Evolutionary conservation across 1,139 yeast species (phyloP).

Genomic region (Scheffersomyces segobiensis): DNA sequence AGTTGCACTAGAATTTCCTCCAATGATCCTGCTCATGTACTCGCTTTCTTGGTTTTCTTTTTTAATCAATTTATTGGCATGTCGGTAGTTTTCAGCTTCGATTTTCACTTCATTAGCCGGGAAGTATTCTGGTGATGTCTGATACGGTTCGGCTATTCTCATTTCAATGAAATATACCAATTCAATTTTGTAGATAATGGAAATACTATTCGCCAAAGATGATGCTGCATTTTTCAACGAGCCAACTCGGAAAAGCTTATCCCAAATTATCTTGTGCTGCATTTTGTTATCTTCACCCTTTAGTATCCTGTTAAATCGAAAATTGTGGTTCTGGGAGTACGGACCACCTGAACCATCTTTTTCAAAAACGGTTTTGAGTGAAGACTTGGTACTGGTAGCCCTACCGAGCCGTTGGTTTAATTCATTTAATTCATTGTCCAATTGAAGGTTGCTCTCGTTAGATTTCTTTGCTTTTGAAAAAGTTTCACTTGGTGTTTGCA

Average conservation of each 20-base stretch:
- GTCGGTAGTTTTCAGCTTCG: constrained; percentile 44
- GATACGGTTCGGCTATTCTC: constrained; percentile 48
- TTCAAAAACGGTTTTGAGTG: constrained; percentile 48
- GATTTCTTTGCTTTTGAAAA: constrained; percentile 9
- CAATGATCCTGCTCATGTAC: constrained; percentile 49
- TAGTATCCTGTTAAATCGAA: constrained; percentile 37
- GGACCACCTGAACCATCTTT: constrained; percentile 64
- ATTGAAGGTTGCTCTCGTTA: constrained; percentile 2
- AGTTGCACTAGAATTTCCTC: constrained; percentile 36
- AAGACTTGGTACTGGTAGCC: constrained; percentile 46
- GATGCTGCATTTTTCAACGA: constrained; percentile 46
- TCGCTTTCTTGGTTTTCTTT: constrained; percentile 21
- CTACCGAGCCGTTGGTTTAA: constrained; percentile 46
- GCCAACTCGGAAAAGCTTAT: constrained; percentile 38
- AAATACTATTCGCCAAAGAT: constrained; percentile 40
- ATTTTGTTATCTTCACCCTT: constrained; percentile 13
- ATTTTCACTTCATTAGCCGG: constrained; percentile 41
- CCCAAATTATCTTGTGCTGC: constrained; percentile 31
- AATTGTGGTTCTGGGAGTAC: constrained; percentile 48
- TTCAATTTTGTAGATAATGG: constrained; percentile 40
- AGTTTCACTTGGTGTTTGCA: constrained; percentile 35
- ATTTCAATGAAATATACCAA: constrained; percentile 61
- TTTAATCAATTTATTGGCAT: constrained; percentile 34
- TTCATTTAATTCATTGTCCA: constrained; percentile 24
- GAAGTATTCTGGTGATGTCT: constrained; percentile 38